These are phyloP conservation scores for Aspergillus sp. DNA, from an alignment of 2,329 filamentous ascomycete genomes.

Conservation along the genomic window DNA sequence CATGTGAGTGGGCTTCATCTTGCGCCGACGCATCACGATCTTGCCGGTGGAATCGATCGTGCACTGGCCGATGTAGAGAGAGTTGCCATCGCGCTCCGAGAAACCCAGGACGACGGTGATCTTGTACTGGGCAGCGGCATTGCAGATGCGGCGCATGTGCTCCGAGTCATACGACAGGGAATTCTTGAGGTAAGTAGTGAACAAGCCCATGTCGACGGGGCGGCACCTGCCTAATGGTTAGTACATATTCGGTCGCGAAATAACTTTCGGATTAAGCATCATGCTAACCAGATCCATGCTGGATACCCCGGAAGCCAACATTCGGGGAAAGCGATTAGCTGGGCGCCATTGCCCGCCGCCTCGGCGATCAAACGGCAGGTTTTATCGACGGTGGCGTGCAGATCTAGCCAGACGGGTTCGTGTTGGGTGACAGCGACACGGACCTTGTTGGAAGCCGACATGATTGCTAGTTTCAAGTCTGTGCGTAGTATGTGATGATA, in stretches of 20 bases:
- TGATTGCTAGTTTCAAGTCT: background rate
- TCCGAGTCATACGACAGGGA: background rate
- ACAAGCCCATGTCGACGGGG: background rate
- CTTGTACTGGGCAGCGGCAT: background rate
- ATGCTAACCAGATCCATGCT: background rate
- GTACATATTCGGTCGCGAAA: too few relatives aligned
- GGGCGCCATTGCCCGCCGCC: conserved; percentile 49
- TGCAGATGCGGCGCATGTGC: background rate
- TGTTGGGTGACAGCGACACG: conserved; percentile 48
- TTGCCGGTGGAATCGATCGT: background rate
- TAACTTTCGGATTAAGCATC: too few relatives aligned
- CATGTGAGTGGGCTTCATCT: conserved; percentile 4
- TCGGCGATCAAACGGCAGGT: conserved; percentile 52
- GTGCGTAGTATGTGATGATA: background rate
- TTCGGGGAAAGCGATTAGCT: conserved; percentile 55
- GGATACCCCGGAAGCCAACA: conserved; percentile 38
- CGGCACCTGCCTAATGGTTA: background rate
- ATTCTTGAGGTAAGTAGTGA: background rate
- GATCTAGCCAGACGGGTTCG: conserved; percentile 51
- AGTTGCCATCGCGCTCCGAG: conserved; percentile 1
- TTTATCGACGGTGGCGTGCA: conserved; percentile 52
- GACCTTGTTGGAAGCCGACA: background rate
- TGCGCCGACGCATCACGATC: background rate
- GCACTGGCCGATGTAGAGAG: conserved; percentile 6
- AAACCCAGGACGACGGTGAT: background rate